These are phyloP conservation scores for Zygotorulaspora danielsina DNA, from an alignment of 805 yeast species.

Conservation along the genomic window DNA sequence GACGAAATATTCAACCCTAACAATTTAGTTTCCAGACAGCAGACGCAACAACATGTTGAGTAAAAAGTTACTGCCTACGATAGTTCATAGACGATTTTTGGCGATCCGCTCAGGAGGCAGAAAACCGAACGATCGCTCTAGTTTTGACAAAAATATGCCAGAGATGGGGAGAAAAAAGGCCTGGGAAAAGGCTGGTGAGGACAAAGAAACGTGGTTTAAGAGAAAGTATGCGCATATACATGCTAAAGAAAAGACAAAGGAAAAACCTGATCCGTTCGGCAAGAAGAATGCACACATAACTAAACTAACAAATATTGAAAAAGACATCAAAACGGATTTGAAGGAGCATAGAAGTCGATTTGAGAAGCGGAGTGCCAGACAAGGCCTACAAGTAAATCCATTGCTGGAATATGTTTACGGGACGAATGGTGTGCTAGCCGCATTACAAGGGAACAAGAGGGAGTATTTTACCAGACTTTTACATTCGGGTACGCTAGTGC, in stretches of 20 bases:
- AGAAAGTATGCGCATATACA: slow-evolving; percentile 64
- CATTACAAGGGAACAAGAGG: slow-evolving; percentile 54
- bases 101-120: slow-evolving; percentile 8
- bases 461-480: slow-evolving; percentile 48
- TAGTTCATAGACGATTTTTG: slow-evolving; percentile 4
- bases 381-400: slow-evolving; percentile 39
- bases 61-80: neutral
- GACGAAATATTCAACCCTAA: no score
- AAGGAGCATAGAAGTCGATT: slow-evolving; percentile 11
- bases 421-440: slow-evolving; percentile 68
- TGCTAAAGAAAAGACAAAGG: slow-evolving; percentile 41
- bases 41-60: slow-evolving; percentile 5
- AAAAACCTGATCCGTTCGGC: slow-evolving; percentile 13
- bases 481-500: slow-evolving; percentile 41
- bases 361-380: slow-evolving; percentile 12
- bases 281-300: slow-evolving; percentile 21
- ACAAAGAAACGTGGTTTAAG: slow-evolving; percentile 58
- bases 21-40: no score
- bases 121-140: slow-evolving; percentile 3
- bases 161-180: slow-evolving; percentile 44
- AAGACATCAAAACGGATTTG: slow-evolving; percentile 4
- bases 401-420: slow-evolving; percentile 71
- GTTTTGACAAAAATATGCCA: slow-evolving; percentile 45
- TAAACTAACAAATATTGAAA: slow-evolving; percentile 8
- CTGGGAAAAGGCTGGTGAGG: slow-evolving; percentile 61